Conservation (phyloP, 352 stramenopile genomes). For the Phytopythium kandeliae region DNA sequence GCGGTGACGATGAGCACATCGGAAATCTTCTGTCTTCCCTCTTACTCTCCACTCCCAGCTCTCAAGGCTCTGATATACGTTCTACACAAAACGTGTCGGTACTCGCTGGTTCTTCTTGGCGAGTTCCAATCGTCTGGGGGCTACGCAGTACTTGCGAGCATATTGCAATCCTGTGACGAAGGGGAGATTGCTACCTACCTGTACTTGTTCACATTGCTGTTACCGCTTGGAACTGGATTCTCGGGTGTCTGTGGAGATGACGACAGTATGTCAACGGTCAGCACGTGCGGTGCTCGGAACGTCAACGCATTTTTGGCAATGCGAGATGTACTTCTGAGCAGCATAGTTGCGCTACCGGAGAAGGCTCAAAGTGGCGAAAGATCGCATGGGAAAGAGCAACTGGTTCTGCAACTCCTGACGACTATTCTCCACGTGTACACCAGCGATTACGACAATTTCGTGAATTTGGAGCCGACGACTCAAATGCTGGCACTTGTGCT, state of each 20-base stretch:
- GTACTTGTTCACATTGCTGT: slow-evolving; percentile 42
- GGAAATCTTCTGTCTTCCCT: slow-evolving; percentile 24
- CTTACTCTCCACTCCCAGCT: slow-evolving; percentile 45
- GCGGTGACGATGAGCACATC: background rate
- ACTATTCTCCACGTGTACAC: slow-evolving; percentile 70
- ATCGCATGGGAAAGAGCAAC: slow-evolving; percentile 25
- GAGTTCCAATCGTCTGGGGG: slow-evolving; percentile 63
- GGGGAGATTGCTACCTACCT: slow-evolving; percentile 36
- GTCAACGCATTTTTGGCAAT: slow-evolving; percentile 53
- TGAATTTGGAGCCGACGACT: slow-evolving; percentile 63
- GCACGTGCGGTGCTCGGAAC: slow-evolving; percentile 50
- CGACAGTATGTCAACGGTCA: slow-evolving; percentile 35
- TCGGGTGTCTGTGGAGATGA: slow-evolving; percentile 23
- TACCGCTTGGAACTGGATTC: slow-evolving; percentile 53
- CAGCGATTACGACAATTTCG: slow-evolving; percentile 65
- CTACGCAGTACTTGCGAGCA: slow-evolving; percentile 42
- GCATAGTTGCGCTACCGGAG: slow-evolving; percentile 17
- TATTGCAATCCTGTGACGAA: slow-evolving; percentile 37
- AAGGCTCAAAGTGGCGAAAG: slow-evolving; percentile 1
- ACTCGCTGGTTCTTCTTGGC: slow-evolving; percentile 53
- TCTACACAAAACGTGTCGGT: slow-evolving; percentile 58
- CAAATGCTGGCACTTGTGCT: slow-evolving; percentile 62
- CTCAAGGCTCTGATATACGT: slow-evolving; percentile 49
- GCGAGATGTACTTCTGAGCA: slow-evolving; percentile 58
- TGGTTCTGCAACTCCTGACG: slow-evolving; percentile 56